Percentiles rank a stretch among this genome's conserved stretches.
phyloP scores from a whole-genome alignment of 2,329 filamentous ascomycete species.

The Neofusicoccum parvum region DNA sequence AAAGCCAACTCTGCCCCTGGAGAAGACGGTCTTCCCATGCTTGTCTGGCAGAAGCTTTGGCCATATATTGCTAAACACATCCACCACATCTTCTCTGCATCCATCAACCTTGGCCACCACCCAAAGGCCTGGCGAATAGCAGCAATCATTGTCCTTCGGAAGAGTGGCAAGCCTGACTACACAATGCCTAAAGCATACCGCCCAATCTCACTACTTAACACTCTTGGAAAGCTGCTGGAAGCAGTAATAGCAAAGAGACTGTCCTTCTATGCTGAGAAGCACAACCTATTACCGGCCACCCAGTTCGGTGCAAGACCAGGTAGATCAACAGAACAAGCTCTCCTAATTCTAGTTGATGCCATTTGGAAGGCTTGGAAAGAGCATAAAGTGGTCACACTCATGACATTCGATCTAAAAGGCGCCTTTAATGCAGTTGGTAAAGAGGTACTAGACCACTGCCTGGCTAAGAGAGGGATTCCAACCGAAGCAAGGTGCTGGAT shows the following conservation, averaged over 20 bases:
- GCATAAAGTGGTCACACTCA: slow-evolving; percentile 1
- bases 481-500: neutral
- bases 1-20: neutral
- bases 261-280: slow-evolving; percentile 25
- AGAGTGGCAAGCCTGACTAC: slow-evolving; percentile 31
- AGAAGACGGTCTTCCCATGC: neutral
- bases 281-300: slow-evolving; percentile 27
- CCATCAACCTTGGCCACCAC: neutral
- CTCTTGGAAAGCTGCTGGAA: slow-evolving; percentile 27
- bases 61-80: neutral
- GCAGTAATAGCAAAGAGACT: slow-evolving; percentile 27
- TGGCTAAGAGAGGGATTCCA: neutral
- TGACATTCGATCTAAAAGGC: slow-evolving; percentile 4
- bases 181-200: slow-evolving; percentile 27
- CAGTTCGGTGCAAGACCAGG: slow-evolving; percentile 29
- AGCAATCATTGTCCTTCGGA: slow-evolving; percentile 25
- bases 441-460: neutral
- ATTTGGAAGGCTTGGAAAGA: neutral
- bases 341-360: slow-evolving; percentile 24
- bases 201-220: slow-evolving; percentile 30
- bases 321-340: slow-evolving; percentile 27
- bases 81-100: neutral
- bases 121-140: slow-evolving; percentile 21
- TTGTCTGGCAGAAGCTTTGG: neutral
- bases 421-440: slow-evolving; percentile 9